Evolutionary conservation across 805 yeast species (phyloP).

Genomic region (Grigorovia yakushimaensis): DNA sequence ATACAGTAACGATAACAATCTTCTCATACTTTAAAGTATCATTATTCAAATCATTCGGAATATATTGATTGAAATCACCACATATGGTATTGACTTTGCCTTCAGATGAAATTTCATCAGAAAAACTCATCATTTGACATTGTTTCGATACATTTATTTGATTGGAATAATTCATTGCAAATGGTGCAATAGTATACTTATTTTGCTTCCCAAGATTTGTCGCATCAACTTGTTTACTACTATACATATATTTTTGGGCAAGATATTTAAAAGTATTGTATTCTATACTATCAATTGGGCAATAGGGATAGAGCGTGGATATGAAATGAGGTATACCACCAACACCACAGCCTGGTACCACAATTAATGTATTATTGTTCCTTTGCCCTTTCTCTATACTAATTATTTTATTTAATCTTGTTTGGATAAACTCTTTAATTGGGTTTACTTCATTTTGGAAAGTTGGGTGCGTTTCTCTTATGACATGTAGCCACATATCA

Average conservation of each 20-base stretch:
- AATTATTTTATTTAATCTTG: constrained; percentile 28
- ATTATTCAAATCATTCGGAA: constrained; percentile 15
- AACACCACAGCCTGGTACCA: constrained; percentile 84
- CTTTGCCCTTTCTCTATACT: constrained; percentile 16
- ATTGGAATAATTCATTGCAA: constrained; percentile 59
- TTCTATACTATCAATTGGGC: constrained; percentile 63
- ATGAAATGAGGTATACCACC: constrained; percentile 69
- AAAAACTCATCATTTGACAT: constrained; percentile 10
- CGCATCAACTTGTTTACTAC: no score
- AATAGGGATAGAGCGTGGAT: constrained; percentile 30
- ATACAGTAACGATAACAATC: constrained; percentile 55
- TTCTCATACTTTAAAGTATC: constrained; percentile 30
- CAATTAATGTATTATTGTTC: constrained; percentile 37
- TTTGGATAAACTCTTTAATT: constrained; percentile 40
- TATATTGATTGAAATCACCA: constrained; percentile 58
- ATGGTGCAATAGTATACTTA: constrained; percentile 47
- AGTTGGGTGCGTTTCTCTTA: constrained; percentile 63
- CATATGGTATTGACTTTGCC: constrained; percentile 29
- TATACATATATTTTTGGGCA: constrained; percentile 51
- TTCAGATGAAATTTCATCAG: constrained; percentile 33
- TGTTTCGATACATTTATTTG: constrained; percentile 44
- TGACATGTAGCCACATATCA: constrained; percentile 65
- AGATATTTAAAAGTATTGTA: constrained; percentile 66
- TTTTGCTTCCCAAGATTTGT: no score
- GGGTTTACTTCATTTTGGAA: constrained; percentile 45